These are phyloP conservation scores for Chlorella variabilis DNA, from an alignment of 163 green algal genomes.

Conservation along the genomic window DNA sequence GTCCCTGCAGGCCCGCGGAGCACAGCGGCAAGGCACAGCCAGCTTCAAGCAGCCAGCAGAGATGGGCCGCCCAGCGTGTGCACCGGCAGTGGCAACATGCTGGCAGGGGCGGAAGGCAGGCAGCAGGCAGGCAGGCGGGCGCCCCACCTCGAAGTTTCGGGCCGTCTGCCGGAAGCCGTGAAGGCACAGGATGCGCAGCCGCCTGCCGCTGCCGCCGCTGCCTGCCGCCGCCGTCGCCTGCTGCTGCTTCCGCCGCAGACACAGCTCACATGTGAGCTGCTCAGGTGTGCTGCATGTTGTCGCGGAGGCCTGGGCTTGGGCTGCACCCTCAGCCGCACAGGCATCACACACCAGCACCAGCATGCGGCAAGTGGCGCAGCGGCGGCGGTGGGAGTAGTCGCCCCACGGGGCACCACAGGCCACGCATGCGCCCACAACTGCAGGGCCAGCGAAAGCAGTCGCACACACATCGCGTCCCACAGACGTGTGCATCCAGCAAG, in stretches of 20 bases:
- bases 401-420: constrained; percentile 60
- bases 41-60: neutral
- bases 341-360: constrained; percentile 68
- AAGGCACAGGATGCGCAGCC: constrained; percentile 84
- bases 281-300: neutral
- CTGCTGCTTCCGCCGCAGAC: neutral
- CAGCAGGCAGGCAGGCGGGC: neutral
- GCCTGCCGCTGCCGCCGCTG: neutral
- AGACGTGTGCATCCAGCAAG: no score
- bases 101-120: no score
- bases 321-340: constrained; percentile 32
- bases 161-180: constrained; percentile 91
- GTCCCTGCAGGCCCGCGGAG: constrained; percentile 38
- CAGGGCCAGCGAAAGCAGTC: neutral
- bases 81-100: no score
- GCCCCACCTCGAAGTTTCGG: constrained; percentile 55
- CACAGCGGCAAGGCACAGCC: neutral
- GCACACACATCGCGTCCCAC: no score
- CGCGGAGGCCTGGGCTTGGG: neutral
- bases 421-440: constrained; percentile 6
- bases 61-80: neutral
- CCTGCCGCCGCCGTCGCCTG: no score
- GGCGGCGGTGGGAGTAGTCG: constrained; percentile 64
- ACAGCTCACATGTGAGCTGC: constrained; percentile 3
- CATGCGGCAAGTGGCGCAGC: constrained; percentile 65